Base-by-base conservation (phyloP, 1,284 basidiomycete genomes). In the Agaricales sp. region DNA sequence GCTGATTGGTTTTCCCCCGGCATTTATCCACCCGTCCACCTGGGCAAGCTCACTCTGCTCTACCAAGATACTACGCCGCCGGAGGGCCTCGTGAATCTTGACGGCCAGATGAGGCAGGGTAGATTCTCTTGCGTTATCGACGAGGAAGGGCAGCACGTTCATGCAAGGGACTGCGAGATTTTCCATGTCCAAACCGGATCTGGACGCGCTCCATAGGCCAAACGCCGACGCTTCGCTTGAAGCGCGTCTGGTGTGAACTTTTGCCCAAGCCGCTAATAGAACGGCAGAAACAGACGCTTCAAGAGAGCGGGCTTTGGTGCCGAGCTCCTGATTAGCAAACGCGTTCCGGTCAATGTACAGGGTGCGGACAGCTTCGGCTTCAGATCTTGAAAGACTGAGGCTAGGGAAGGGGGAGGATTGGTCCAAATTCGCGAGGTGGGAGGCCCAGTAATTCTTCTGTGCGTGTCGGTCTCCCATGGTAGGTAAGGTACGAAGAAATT, bases 161-260 rank as follows among this genome's bases (percentile, higher is more conserved):
- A 72, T 65, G 53, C 70, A 73, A 20, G 74, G 73, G 8, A 67
- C 56, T 2, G 69, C 68, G n/a, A 75, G 53, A 24, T 58, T 61
- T 23, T 68, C 67, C 23, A 70, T 56, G 19, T 65, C 61, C 4
- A 63, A 52, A 13, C 66, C 68, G 3, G 68, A 66, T 45, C 74
- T 61, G 23, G 73, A 69, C 14, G 65, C 67, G 50, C 75, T 72
- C 68, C 73, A 73, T 16, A 76, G 61, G 2, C 71, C 71, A 49
- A 76, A 71, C 2, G 64, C 69, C 2, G 66, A 62, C 22, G 55
- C 55, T 21, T 58, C 54, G 14, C 62, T 53, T 2, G 56, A 54
- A 4, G 66, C 61, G 43, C 64, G 56, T n/a, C 55, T 56, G 18
- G 65, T 64, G 50, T 75, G 72, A 21, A 71, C 54, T 13, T 59